phyloP scores from a whole-genome alignment of 495 filamentous ascomycete genomes.

The Delitschia confertaspora region DNA sequence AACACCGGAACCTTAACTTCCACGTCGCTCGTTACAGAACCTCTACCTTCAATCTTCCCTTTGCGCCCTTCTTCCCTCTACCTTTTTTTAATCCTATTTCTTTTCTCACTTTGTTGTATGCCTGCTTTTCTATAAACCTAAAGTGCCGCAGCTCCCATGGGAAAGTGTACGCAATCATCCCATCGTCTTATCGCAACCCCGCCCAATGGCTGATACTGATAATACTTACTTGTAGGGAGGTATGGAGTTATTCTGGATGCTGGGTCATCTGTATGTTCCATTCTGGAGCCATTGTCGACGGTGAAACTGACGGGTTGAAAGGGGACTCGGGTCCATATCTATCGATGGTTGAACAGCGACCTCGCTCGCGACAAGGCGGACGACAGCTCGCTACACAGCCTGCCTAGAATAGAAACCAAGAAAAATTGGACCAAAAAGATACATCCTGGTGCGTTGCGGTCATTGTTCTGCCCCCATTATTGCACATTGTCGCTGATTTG shows the following conservation, averaged over 20 bases:
- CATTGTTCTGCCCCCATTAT: background rate
- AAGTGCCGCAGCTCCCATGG: conserved; percentile 22
- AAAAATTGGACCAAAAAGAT: conserved; percentile 91
- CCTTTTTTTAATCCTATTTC: background rate
- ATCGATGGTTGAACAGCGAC: conserved; percentile 75
- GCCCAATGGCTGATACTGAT: conserved; percentile 3
- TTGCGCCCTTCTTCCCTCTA: background rate
- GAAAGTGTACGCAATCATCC: conserved; percentile 30
- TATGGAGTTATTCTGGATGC: conserved; percentile 64
- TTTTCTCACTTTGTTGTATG: conserved; percentile 17
- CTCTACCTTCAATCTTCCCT: conserved; percentile 4
- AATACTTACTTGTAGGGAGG: conserved; percentile 35
- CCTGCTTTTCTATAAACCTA: conserved; percentile 4
- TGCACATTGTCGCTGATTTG: conserved; percentile 2
- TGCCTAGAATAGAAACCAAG: conserved; percentile 75
- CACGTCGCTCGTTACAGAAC: conserved; percentile 29
- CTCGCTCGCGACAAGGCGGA: conserved; percentile 55
- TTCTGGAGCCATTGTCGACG: background rate
- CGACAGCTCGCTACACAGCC: conserved; percentile 50
- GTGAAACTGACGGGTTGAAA: conserved; percentile 27
- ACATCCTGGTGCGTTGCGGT: conserved; percentile 56
- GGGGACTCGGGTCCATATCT: conserved; percentile 90
- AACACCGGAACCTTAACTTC: conserved; percentile 2
- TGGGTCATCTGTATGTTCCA: conserved; percentile 53
- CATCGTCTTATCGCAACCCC: conserved; percentile 5